A percentile compares a stretch with the other conserved stretches of the same genome.
phyloP scores from a whole-genome alignment of 441 rosid species.

The Aleurites moluccanus region DNA sequence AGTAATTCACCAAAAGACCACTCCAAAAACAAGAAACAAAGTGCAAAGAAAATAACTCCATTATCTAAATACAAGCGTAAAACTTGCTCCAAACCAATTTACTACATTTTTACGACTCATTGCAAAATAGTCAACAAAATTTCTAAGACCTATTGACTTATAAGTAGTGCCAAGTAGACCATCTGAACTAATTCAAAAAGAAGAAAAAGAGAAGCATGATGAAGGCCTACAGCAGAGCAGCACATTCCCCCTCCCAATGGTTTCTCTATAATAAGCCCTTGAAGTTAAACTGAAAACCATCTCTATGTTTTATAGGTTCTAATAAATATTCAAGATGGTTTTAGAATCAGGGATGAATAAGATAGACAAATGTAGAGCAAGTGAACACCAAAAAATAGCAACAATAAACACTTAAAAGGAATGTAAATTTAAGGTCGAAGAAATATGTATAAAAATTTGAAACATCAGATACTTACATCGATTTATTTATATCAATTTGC shows the following conservation, averaged over 20 bases:
- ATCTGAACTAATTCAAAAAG: no score
- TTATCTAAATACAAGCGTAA: neutral
- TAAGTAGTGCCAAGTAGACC: no score
- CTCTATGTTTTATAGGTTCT: neutral
- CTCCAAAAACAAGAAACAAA: neutral
- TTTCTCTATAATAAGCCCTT: constrained; percentile 5
- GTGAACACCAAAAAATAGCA: neutral
- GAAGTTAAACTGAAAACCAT: neutral
- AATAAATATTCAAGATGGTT: neutral
- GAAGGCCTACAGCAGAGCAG: neutral
- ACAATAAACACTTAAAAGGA: neutral
- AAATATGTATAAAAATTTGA: neutral
- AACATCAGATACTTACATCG: constrained; percentile 47
- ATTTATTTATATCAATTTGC: constrained; percentile 67
- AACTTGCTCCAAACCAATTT: no score
- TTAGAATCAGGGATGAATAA: neutral
- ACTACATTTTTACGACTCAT: no score
- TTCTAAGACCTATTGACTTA: no score
- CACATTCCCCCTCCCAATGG: neutral
- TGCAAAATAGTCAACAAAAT: no score
- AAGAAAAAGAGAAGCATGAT: neutral
- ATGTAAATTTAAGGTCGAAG: neutral
- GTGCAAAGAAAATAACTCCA: constrained; percentile 10
- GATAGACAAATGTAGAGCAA: neutral
- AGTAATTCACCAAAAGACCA: constrained; percentile 7